Evolutionary conservation across 169 alveolate genomes (phyloP).

Genomic region (Cryptosporidium ubiquitum): DNA sequence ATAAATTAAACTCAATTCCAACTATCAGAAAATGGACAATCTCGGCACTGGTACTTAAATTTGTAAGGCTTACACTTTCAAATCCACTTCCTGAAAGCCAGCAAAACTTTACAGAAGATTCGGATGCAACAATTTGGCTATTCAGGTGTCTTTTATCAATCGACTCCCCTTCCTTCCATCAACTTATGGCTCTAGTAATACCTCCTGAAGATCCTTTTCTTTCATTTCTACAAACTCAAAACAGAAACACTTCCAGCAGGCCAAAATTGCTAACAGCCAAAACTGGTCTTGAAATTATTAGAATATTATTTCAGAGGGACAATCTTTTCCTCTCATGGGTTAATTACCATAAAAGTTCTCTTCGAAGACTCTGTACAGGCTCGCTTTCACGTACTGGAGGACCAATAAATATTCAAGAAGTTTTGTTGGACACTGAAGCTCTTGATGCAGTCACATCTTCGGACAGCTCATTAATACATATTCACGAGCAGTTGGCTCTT

Average conservation of each 20-base stretch:
- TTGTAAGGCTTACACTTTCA: constrained; percentile 15
- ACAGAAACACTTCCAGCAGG: constrained; percentile 18
- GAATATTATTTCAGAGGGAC: constrained; percentile 60
- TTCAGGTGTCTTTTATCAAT: constrained; percentile 53
- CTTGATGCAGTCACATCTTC: constrained; percentile 23
- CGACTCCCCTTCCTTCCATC: constrained; percentile 68
- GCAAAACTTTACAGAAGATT: constrained; percentile 22
- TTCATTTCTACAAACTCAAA: constrained; percentile 20
- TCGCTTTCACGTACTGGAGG: background rate
- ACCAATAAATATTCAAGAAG: constrained; percentile 4
- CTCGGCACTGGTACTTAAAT: constrained; percentile 41
- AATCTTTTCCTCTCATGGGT: constrained; percentile 55
- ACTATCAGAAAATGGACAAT: constrained; percentile 50
- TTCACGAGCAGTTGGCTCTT: constrained; percentile 40
- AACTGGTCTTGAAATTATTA: constrained; percentile 56
- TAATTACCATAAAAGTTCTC: constrained; percentile 5
- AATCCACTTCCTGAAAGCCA: constrained; percentile 31
- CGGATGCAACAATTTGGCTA: constrained; percentile 68
- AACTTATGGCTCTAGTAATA: constrained; percentile 30
- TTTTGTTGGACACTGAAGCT: background rate
- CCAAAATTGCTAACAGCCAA: constrained; percentile 32
- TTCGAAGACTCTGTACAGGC: constrained; percentile 21
- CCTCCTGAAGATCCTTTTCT: constrained; percentile 33
- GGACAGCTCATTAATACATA: constrained; percentile 40
- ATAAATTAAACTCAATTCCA: constrained; percentile 12